These are phyloP conservation scores for Fonsecaea erecta DNA, from an alignment of 2,329 filamentous ascomycete genomes.

Conservation along the genomic window DNA sequence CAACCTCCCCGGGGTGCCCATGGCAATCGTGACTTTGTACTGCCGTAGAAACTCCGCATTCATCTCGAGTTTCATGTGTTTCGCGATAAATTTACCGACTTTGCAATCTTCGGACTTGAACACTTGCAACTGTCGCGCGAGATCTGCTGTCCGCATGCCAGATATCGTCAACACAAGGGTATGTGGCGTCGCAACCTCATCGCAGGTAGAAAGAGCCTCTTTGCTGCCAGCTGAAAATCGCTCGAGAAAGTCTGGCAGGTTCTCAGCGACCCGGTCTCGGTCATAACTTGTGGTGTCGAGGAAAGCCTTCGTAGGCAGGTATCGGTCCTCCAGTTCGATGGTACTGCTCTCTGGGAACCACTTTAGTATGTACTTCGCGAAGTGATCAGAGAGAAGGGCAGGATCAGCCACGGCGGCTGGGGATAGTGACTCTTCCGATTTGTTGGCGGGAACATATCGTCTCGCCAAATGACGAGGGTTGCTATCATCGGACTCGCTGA, in stretches of 20 bases:
- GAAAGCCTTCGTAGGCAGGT: constrained; percentile 78
- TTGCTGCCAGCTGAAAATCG: constrained; percentile 59
- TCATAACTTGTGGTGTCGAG: constrained; percentile 78
- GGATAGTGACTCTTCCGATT: constrained; percentile 58
- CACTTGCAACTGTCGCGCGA: constrained; percentile 59
- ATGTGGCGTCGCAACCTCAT: constrained; percentile 75
- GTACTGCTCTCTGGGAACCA: constrained; percentile 74
- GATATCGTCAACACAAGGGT: constrained; percentile 87
- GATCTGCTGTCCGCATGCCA: constrained; percentile 82
- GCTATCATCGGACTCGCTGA: constrained; percentile 18
- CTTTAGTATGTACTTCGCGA: constrained; percentile 76
- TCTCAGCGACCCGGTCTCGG: constrained; percentile 68
- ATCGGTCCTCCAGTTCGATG: constrained; percentile 82
- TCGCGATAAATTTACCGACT: constrained; percentile 93
- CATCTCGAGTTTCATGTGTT: constrained; percentile 95
- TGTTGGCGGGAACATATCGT: constrained; percentile 1
- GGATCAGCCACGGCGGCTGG: constrained; percentile 72
- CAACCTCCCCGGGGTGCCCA: constrained; percentile 84
- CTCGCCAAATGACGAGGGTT: constrained; percentile 14
- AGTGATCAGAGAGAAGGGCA: constrained; percentile 79
- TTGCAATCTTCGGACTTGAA: constrained; percentile 61
- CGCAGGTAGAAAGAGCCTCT: constrained; percentile 66
- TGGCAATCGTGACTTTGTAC: constrained; percentile 76
- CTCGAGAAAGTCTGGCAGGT: constrained; percentile 80
- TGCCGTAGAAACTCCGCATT: constrained; percentile 75